A percentile compares a stretch with the other conserved stretches of the same genome.
Evolutionary conservation across 225 moss, liverwort and hornwort species (phyloP).

Genomic region (Takakia lepidozioides): DNA sequence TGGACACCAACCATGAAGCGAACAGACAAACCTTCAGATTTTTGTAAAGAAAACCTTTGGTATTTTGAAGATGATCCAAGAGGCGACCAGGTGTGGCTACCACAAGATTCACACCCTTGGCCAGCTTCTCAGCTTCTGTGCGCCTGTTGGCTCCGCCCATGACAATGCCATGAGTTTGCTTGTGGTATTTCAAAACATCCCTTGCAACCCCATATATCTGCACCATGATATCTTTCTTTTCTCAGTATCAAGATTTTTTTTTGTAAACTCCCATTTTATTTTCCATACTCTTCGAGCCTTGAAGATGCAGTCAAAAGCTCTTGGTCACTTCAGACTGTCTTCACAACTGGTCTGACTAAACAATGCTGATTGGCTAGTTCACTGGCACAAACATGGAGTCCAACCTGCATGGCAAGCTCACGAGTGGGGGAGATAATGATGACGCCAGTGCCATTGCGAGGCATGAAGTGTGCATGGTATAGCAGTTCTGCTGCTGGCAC

Average conservation of each 20-base stretch:
- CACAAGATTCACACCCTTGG: slow-evolving; percentile 84
- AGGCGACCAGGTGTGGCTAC: slow-evolving; percentile 95
- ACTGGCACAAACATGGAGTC: too few relatives aligned
- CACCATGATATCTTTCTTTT: too few relatives aligned
- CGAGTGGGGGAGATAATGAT: slow-evolving; percentile 87
- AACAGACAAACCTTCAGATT: slow-evolving; percentile 68
- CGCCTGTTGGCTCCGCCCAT: slow-evolving; percentile 97
- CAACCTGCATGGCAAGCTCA: slow-evolving; percentile 96
- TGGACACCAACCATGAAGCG: too few relatives aligned
- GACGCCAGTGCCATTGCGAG: slow-evolving; percentile 93
- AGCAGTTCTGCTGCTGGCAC: slow-evolving; percentile 85
- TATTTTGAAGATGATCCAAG: slow-evolving; percentile 95
- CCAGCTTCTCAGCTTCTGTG: slow-evolving; percentile 84
- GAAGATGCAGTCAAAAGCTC: too few relatives aligned
- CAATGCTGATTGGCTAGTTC: too few relatives aligned
- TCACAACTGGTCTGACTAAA: too few relatives aligned
- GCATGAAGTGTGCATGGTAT: slow-evolving; percentile 84
- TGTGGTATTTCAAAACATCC: slow-evolving; percentile 90
- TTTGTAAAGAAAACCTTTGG: slow-evolving; percentile 89
- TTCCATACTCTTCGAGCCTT: too few relatives aligned
- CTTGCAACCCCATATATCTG: slow-evolving; percentile 97
- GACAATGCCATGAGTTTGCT: slow-evolving; percentile 93
- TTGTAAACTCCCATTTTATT: too few relatives aligned
- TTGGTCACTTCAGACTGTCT: too few relatives aligned
- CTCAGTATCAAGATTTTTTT: too few relatives aligned